A percentile compares a stretch with the other conserved stretches of the same genome.
These are phyloP conservation scores for Chalaropsis thielavioides DNA, from an alignment of 2,329 filamentous ascomycete genomes.

Conservation along the genomic window DNA sequence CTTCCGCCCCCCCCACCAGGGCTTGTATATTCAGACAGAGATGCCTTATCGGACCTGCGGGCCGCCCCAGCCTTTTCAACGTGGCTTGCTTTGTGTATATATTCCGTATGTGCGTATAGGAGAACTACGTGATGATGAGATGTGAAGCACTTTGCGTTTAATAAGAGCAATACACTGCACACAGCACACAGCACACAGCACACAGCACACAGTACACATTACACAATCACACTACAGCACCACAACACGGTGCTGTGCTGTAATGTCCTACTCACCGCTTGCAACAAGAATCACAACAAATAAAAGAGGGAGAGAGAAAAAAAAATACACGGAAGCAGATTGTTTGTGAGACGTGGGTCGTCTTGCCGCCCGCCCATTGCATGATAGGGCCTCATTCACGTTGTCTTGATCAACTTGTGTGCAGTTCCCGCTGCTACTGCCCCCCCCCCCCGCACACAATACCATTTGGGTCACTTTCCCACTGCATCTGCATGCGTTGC, in stretches of 20 bases:
- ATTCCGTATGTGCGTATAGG: background rate
- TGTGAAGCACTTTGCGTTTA: background rate
- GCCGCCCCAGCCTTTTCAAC: background rate
- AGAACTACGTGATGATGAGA: background rate
- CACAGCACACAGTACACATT: background rate
- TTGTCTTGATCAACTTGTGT: background rate
- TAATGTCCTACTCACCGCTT: background rate
- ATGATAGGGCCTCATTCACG: background rate
- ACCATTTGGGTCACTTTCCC: too few species aligned
- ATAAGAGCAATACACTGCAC: background rate
- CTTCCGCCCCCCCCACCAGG: too few species aligned
- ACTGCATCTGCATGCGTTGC: too few species aligned
- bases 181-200: background rate
- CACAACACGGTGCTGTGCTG: background rate
- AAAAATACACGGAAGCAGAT: background rate
- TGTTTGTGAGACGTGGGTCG: background rate
- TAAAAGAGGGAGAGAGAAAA: background rate
- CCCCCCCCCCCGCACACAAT: too few species aligned
- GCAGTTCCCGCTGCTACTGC: too few species aligned
- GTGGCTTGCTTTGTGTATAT: background rate
- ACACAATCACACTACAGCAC: background rate
- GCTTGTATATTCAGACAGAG: background rate
- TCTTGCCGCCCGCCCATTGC: background rate
- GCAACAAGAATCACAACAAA: background rate
- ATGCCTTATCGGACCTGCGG: background rate